A percentile compares a stretch with the other conserved stretches of the same genome.
Evolutionary conservation across 768 basidiomycete species (phyloP).

Genomic region (Pulveroboletus ravenelii): DNA sequence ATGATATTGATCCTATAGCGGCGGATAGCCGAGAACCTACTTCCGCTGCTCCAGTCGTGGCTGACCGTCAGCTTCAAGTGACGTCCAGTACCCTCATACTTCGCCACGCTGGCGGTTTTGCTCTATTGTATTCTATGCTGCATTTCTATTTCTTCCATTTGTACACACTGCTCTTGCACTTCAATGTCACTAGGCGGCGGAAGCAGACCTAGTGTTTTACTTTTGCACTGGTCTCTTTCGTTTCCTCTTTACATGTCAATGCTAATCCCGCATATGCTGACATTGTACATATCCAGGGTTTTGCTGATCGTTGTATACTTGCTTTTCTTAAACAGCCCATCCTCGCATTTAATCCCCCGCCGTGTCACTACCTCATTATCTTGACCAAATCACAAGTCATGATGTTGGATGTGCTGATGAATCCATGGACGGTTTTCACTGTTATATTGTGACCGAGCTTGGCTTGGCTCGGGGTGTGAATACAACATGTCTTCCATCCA

Average conservation of each 20-base stretch:
- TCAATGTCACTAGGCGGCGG: constrained; percentile 28
- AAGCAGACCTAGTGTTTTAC: constrained; percentile 24
- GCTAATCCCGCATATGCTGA: constrained; percentile 22
- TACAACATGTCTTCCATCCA: too few species aligned
- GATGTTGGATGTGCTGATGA: background rate
- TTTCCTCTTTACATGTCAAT: constrained; percentile 5
- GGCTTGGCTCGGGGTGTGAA: too few species aligned
- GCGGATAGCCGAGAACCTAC: constrained; percentile 22
- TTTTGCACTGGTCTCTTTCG: constrained; percentile 7
- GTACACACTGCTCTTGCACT: constrained; percentile 38
- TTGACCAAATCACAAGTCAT: constrained; percentile 12
- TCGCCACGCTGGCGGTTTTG: constrained; percentile 34
- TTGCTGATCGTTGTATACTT: constrained; percentile 26
- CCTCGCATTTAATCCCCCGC: constrained; percentile 30
- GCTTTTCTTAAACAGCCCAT: constrained; percentile 8
- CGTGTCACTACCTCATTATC: constrained; percentile 18
- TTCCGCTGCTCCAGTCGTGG: constrained; percentile 14
- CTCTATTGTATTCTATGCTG: constrained; percentile 37
- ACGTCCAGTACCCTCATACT: constrained; percentile 24
- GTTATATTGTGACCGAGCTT: background rate
- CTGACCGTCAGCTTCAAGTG: constrained; percentile 24
- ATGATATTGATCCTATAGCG: constrained; percentile 14
- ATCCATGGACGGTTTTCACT: background rate
- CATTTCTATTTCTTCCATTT: constrained; percentile 42
- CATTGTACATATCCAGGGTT: constrained; percentile 29